Evolutionary conservation across 495 filamentous ascomycete species (phyloP).

Genomic region (Neurospora sublineolata): DNA sequence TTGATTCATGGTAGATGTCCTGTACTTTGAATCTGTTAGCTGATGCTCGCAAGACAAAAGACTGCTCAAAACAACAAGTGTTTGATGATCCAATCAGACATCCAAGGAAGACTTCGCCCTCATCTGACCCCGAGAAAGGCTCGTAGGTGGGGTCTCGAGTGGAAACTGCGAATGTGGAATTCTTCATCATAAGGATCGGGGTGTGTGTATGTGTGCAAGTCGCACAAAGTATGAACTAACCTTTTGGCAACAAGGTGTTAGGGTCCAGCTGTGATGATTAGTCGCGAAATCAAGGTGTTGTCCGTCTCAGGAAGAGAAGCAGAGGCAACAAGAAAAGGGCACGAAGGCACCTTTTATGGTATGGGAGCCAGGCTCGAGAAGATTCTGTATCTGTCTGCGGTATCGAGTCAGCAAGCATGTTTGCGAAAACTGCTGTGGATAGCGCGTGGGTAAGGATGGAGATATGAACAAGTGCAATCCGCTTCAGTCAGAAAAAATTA

Average conservation of each 20-base stretch:
- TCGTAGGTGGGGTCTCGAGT: constrained; percentile 46
- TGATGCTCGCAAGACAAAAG: neutral
- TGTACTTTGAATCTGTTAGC: constrained; percentile 11
- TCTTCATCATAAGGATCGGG: constrained; percentile 39
- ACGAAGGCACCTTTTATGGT: neutral
- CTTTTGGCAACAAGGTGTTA: no score
- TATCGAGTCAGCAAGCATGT: neutral
- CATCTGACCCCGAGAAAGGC: constrained; percentile 46
- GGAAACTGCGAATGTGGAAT: constrained; percentile 58
- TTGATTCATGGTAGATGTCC: neutral
- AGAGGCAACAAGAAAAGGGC: neutral
- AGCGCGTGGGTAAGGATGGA: constrained; percentile 3
- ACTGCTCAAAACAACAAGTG: constrained; percentile 4
- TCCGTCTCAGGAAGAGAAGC: neutral
- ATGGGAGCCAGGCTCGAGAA: neutral
- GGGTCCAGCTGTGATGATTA: neutral
- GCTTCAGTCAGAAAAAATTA: constrained; percentile 69
- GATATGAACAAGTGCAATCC: constrained; percentile 2
- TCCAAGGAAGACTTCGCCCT: constrained; percentile 50
- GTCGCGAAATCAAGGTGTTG: neutral
- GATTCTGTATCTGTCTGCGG: neutral
- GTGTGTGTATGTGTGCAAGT: neutral
- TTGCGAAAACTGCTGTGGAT: neutral
- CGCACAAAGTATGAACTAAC: constrained; percentile 11
- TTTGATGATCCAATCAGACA: constrained; percentile 40